Base-by-base conservation (phyloP, 2,329 filamentous ascomycete genomes). In the Dactylonectria macrodidyma region DNA sequence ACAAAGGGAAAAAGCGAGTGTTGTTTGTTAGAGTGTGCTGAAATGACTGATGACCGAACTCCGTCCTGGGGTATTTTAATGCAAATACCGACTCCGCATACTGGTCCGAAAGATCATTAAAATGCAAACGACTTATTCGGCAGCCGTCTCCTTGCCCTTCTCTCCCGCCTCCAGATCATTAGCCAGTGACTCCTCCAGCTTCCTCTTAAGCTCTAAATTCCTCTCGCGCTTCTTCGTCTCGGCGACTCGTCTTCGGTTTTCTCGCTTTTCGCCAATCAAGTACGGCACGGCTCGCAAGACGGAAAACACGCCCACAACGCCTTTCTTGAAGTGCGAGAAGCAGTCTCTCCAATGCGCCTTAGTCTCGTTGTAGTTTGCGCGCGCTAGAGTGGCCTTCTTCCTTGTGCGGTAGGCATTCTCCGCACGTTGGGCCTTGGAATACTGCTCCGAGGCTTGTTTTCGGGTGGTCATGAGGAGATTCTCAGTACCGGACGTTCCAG, bases 401-500 rank as follows among this genome's bases (percentile, higher is more conserved):
- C 76, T 79, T 38, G 81, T 77, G 46, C 77, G 78, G 78, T 85
- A 85, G 48, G 78, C 73, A 44, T 77, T 77, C 76, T 85, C 83
- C 57, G 83, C 81, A 22, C 78, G 77, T 65, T 80, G 77, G 4
- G 84, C 83, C 55, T 80, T 78, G 50, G 78, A 72, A 65, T 80
- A 79, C 38, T 81, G 77, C 62, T 81, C 75, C 12, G 81, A 81
- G 33, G 83, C 82, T 47, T 78, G 74, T 44, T 77, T 80, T 30
- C 81, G 79, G 62, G 78, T 81, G 59, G 78, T 79, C 52, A 78
- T 77, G 48, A 85, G 81, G 36, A 83, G 74, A 69, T 80, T 79
- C 71, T 84, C 81, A 19, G 84, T 86, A 62, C 81, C 81, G 0
- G 83, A 82, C 14, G 84, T 84, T 65, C 81, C 81, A 5, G 83